Percentiles rank a stretch among this genome's conserved stretches.
Conservation (phyloP, 169 alveolate genomes). For the Cryptosporidium felis region DNA sequence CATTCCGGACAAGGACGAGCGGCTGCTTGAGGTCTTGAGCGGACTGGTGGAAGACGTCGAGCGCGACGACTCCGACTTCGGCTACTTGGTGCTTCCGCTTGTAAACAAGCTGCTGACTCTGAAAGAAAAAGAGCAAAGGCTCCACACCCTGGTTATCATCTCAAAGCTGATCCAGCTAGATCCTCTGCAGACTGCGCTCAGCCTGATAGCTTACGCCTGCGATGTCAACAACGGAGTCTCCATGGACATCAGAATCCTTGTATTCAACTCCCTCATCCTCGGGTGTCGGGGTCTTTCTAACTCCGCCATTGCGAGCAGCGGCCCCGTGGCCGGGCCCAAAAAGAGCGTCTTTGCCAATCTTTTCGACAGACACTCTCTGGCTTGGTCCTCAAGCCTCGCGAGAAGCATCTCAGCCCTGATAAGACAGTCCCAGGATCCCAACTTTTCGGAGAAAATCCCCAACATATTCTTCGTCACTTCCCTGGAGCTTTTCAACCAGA, state of each 20-base stretch:
- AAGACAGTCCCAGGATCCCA: not conserved
- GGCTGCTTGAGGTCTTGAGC: not conserved
- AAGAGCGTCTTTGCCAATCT: not conserved
- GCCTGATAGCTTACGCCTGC: conserved; percentile 8
- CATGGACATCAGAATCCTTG: conserved; percentile 38
- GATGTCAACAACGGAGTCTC: conserved; percentile 14
- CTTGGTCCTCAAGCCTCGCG: conserved; percentile 32
- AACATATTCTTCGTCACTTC: conserved; percentile 28
- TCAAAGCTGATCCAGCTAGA: conserved; percentile 19
- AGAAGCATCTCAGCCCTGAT: conserved; percentile 2
- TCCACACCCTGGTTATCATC: not conserved
- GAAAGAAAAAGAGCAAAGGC: conserved; percentile 6
- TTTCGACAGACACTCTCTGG: conserved; percentile 9
- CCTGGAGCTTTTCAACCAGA: conserved; percentile 47
- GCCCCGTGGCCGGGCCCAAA: not conserved
- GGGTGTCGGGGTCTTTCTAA: conserved; percentile 31
- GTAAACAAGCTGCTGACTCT: conserved; percentile 16
- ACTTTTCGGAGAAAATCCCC: conserved; percentile 15
- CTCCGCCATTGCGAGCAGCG: not conserved
- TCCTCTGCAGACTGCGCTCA: not conserved
- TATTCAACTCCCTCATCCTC: conserved; percentile 5
- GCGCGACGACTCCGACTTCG: conserved; percentile 11
- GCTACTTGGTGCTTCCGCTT: conserved; percentile 27
- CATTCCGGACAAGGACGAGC: not conserved
- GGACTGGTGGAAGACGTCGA: conserved; percentile 5